Evolutionary conservation across 23 red algal genomes (phyloP).

Genomic region (Gracilaria domingensis): DNA sequence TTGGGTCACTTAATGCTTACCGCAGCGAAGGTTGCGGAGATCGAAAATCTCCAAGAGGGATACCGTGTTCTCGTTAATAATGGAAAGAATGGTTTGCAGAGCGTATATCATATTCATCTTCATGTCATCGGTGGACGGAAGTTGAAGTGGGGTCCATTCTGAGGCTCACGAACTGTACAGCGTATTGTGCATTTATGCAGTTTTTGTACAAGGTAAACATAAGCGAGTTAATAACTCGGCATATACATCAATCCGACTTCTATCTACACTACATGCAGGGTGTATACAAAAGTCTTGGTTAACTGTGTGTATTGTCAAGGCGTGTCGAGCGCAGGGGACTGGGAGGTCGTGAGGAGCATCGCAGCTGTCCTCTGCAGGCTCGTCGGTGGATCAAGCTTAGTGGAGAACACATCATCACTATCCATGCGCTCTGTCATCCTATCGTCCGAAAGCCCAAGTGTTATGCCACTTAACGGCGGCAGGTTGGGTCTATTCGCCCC

Average conservation of each 20-base stretch:
- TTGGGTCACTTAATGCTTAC: slow-evolving; percentile 91
- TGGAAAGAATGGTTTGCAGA: slow-evolving; percentile 89
- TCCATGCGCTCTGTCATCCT: slow-evolving; percentile 39
- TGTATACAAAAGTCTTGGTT: neutral
- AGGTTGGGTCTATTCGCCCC: slow-evolving; percentile 58
- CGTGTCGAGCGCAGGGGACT: neutral
- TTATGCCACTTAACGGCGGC: slow-evolving; percentile 53
- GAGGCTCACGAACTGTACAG: neutral
- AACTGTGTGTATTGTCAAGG: slow-evolving; percentile 1
- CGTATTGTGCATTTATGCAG: slow-evolving; percentile 18
- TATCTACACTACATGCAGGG: neutral
- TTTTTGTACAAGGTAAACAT: slow-evolving; percentile 37
- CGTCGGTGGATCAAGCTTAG: neutral
- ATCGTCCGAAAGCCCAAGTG: slow-evolving; percentile 63
- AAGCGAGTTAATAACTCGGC: neutral
- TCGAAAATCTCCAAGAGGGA: slow-evolving; percentile 57
- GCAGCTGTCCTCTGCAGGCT: slow-evolving; percentile 43
- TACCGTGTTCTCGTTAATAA: slow-evolving; percentile 91
- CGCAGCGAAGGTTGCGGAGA: slow-evolving; percentile 78
- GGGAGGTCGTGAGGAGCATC: slow-evolving; percentile 29
- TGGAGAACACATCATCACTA: slow-evolving; percentile 32
- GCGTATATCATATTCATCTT: slow-evolving; percentile 93
- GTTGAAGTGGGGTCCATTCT: slow-evolving; percentile 84
- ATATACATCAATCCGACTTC: neutral
- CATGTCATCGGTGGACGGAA: slow-evolving; percentile 86